Base-by-base conservation (phyloP, 108 stramenopile species). In the Parietichytrium sp. region DNA sequence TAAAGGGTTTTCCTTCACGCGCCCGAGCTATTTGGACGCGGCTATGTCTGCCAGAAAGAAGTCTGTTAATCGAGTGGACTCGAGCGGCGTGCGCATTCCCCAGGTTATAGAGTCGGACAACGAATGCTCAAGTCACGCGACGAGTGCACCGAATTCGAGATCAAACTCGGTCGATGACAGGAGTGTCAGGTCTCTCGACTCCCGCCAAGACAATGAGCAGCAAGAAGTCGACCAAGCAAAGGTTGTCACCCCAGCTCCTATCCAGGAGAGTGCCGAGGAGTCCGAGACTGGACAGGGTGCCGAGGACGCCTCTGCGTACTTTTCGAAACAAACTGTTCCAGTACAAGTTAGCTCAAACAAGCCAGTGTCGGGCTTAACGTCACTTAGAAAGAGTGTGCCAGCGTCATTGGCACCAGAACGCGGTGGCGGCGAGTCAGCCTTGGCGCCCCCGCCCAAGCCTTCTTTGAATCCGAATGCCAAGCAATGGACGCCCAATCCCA, bases 1-100 rank as follows among this genome's bases (percentile, higher is more conserved):
- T 72, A 38, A 16, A 15, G 55, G 55, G 4, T 72, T 72, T 23
- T 72, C 55, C 30, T 72, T 72, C 18, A 72, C 55, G 30, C 55
- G 42, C 18, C 55, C 55, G 15, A 72, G 42, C 18, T 72, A 72
- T 23, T 42, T 72, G 33, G 55, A 72, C 33, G 42, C 33, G 55
- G 55, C 55, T 38, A 72, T 72, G 55, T 16, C 16, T 16, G n/a
- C 16, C 16, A 50, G 16, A 18, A 16, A n/a, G 18, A n/a, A 18
- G 49, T 50, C 49, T 50, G 49, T 16, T 18, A 50, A 16, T 18
- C 49, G n/a, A 50, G 49, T 16, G 16, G 49, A 50, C 49, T 16
- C 18, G 18, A n/a, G n/a, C n/a, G 49, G n/a, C 49, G 16, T 18
- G 18, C n/a, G 16, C 49, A 50, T 18, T 16, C 16, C 16, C n/a